Conservation (phyloP, 1,139 yeast genomes). For the Candida smagusa region DNA sequence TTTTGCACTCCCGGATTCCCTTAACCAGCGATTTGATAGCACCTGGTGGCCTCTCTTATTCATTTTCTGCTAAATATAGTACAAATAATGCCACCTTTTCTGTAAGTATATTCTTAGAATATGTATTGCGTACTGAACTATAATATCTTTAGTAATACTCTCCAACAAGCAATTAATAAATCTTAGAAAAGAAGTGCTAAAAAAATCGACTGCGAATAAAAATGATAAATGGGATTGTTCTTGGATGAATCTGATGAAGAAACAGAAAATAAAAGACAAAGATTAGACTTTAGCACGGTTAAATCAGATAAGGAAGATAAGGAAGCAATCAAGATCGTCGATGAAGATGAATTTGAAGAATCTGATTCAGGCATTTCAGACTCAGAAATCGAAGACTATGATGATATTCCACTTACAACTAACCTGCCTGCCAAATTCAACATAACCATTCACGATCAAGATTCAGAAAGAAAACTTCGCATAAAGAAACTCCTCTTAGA, state of each 20-base stretch:
- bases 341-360: slow-evolving; percentile 1
- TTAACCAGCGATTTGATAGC: no score
- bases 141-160: no score
- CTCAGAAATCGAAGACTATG: slow-evolving; percentile 19
- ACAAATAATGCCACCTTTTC: no score
- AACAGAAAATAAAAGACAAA: slow-evolving; percentile 6
- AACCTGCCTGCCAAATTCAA: slow-evolving; percentile 2
- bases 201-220: no score
- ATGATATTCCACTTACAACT: slow-evolving; percentile 16
- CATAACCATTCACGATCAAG: slow-evolving; percentile 4
- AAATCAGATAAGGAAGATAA: not conserved
- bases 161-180: no score
- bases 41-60: no score
- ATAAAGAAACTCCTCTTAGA: slow-evolving; percentile 4
- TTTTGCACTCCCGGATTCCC: no score
- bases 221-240: slow-evolving; percentile 2
- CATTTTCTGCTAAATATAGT: no score
- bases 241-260: slow-evolving; percentile 3
- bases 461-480: slow-evolving; percentile 1
- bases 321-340: not conserved
- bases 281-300: not conserved
- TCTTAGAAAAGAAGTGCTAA: no score
- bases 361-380: slow-evolving; percentile 7
- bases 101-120: no score
- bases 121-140: no score